These are phyloP conservation scores for Neurospora sp. DNA, from an alignment of 495 filamentous ascomycete species.

Conservation along the genomic window DNA sequence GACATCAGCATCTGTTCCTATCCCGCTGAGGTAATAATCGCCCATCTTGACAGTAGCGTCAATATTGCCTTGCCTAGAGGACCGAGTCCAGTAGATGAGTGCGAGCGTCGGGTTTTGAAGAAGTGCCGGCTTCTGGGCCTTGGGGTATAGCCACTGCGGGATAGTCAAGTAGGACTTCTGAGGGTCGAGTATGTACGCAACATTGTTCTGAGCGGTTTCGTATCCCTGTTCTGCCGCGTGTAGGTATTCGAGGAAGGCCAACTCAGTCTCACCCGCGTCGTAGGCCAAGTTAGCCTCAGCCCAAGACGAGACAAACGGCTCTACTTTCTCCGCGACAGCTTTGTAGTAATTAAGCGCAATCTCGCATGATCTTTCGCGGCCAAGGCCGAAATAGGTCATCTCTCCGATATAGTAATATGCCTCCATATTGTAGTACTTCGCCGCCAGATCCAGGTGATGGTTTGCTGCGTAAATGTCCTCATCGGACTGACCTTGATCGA, in stretches of 20 bases:
- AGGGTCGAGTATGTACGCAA: conserved; percentile 83
- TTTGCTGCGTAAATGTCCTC: conserved; percentile 51
- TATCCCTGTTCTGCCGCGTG: conserved; percentile 96
- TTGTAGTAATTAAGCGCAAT: conserved; percentile 88
- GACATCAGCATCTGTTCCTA: conserved; percentile 59
- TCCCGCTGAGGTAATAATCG: conserved; percentile 82
- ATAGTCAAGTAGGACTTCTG: conserved; percentile 45
- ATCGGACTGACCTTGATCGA: conserved; percentile 75
- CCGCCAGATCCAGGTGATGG: conserved; percentile 87
- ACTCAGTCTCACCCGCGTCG: conserved; percentile 74
- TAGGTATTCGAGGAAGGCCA: conserved; percentile 74
- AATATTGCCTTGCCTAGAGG: conserved; percentile 85
- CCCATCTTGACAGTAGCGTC: conserved; percentile 97
- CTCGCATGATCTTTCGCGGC: conserved; percentile 68
- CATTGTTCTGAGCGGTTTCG: conserved; percentile 86
- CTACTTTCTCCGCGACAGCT: conserved; percentile 82
- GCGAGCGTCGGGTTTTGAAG: conserved; percentile 67
- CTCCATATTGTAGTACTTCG: conserved; percentile 79
- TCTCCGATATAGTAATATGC: conserved; percentile 94
- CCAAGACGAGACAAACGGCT: conserved; percentile 75
- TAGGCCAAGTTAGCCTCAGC: conserved; percentile 78
- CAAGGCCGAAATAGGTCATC: conserved; percentile 71
- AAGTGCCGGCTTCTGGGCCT: conserved; percentile 34
- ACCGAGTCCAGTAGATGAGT: conserved; percentile 92
- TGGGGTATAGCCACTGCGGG: conserved; percentile 25